Percentiles rank a stretch among this genome's conserved stretches.
Conservation (phyloP, 2,329 filamentous ascomycete genomes). For the Claviceps purpurea region DNA sequence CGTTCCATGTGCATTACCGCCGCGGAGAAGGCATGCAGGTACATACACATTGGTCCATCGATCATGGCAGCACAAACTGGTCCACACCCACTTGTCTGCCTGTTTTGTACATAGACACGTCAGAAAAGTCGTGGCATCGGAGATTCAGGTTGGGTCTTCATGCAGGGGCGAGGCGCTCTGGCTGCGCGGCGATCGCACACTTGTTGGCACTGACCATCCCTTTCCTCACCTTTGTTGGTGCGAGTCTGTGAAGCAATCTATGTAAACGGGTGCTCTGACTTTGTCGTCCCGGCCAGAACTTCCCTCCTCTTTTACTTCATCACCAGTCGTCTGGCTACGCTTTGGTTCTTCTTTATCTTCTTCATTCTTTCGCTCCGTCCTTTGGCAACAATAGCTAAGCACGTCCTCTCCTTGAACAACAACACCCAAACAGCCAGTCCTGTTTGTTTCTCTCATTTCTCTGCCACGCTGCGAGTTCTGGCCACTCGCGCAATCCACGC, state of each 20-base stretch:
- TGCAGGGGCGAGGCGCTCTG: constrained; percentile 1
- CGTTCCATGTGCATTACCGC: background rate
- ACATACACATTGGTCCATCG: background rate
- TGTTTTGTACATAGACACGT: background rate
- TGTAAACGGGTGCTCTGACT: background rate
- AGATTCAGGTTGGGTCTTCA: background rate
- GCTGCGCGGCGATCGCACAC: background rate
- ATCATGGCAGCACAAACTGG: background rate
- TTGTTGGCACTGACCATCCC: background rate
- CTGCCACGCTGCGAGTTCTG: constrained; percentile 12
- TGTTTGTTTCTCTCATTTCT: constrained; percentile 19
- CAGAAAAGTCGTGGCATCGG: background rate
- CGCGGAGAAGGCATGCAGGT: background rate
- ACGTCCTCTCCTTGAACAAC: constrained; percentile 20
- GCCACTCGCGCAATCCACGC: constrained; percentile 10
- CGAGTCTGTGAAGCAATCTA: background rate
- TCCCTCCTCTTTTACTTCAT: constrained; percentile 6
- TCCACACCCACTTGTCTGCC: background rate
- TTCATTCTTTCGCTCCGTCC: constrained; percentile 1
- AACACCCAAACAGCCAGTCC: constrained; percentile 12
- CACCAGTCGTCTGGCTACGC: constrained; percentile 1
- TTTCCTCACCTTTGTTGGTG: background rate
- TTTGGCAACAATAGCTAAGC: constrained; percentile 17
- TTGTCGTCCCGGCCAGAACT: background rate
- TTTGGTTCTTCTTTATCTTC: constrained; percentile 6